These are phyloP conservation scores for Cutaneotrichosporon dermatis DNA, from an alignment of 1,284 basidiomycete species.

Conservation along the genomic window DNA sequence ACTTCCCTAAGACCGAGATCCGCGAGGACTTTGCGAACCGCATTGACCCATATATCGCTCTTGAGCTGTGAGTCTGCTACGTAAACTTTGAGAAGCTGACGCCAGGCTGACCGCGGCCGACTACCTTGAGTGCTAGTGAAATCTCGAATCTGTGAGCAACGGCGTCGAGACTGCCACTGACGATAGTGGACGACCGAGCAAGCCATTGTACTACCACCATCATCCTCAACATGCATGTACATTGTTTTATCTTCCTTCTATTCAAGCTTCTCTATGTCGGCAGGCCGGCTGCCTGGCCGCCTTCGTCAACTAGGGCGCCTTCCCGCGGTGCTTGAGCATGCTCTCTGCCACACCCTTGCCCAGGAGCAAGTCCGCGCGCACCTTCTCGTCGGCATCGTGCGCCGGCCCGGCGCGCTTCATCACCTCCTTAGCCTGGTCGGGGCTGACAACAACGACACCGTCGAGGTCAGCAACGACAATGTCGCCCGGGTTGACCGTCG, in stretches of 20 bases:
- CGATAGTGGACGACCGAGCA: background rate
- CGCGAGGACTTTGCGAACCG: constrained; percentile 55
- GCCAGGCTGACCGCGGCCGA: constrained; percentile 50
- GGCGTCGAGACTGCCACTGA: too few relatives aligned
- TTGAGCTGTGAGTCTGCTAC: constrained; percentile 53
- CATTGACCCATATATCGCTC: constrained; percentile 56
- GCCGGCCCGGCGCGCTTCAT: constrained; percentile 60
- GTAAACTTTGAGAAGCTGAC: background rate
- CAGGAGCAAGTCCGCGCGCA: constrained; percentile 68
- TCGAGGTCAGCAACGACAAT: constrained; percentile 81
- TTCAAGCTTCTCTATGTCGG: too few relatives aligned
- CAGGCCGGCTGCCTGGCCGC: too few relatives aligned
- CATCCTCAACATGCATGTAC: background rate
- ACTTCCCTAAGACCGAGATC: constrained; percentile 48
- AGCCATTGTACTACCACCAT: constrained; percentile 5
- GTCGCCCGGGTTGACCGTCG: constrained; percentile 70
- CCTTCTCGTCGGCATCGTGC: constrained; percentile 65
- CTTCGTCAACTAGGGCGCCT: constrained; percentile 12
- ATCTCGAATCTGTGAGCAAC: too few relatives aligned
- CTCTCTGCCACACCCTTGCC: constrained; percentile 71
- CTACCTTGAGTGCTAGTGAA: constrained; percentile 43
- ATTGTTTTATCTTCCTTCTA: background rate
- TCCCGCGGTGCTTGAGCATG: constrained; percentile 58
- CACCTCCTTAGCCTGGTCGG: constrained; percentile 58
- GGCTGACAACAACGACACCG: constrained; percentile 80